Percentiles rank a stretch among this genome's conserved stretches.
These are phyloP conservation scores for Eutrema japonicum DNA, from an alignment of 345 rosid species.

Conservation along the genomic window DNA sequence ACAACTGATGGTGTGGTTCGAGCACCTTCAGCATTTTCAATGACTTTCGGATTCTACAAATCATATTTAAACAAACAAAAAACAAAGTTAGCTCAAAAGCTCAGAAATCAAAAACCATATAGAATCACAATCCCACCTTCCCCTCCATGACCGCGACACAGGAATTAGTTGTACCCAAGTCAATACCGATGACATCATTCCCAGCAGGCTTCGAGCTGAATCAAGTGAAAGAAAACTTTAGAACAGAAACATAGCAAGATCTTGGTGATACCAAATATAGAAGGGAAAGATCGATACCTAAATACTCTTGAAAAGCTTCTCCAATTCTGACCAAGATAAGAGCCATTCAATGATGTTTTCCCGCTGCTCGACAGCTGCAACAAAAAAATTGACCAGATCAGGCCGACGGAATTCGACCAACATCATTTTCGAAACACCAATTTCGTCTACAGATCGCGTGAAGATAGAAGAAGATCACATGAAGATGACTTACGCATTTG, in stretches of 20 bases:
- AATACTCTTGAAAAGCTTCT: constrained; percentile 68
- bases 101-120: neutral
- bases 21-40: constrained; percentile 93
- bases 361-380: constrained; percentile 59
- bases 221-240: neutral
- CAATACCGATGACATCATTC: constrained; percentile 90
- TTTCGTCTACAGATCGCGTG: constrained; percentile 10
- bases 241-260: constrained; percentile 7
- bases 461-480: neutral
- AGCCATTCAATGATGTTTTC: constrained; percentile 54
- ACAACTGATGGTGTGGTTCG: constrained; percentile 93
- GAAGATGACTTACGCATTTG: constrained; percentile 58
- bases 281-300: constrained; percentile 56
- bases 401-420: neutral
- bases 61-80: neutral
- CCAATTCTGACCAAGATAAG: constrained; percentile 52
- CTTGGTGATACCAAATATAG: neutral
- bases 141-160: constrained; percentile 99
- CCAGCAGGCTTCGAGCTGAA: constrained; percentile 84
- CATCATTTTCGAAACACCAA: neutral
- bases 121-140: constrained; percentile 54
- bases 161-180: constrained; percentile 96
- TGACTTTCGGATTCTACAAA: constrained; percentile 76
- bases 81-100: neutral
- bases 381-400: constrained; percentile 3